Base-by-base conservation (phyloP, 1,284 basidiomycete species). In the Neonothopanus nambi region DNA sequence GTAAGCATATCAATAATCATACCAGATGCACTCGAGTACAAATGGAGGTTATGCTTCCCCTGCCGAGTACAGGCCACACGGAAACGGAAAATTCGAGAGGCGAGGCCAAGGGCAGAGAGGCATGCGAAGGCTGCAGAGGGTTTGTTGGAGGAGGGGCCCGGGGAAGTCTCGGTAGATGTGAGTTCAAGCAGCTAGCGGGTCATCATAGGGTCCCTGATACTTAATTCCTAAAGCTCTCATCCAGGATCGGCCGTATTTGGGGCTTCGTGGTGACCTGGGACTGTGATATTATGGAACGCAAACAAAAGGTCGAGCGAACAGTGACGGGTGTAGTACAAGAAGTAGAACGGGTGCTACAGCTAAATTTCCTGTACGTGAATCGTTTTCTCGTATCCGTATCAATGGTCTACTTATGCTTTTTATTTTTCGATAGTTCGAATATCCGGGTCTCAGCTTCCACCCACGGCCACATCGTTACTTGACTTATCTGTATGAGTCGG, bases 291-390 rank as follows among this genome's bases (percentile, higher is more conserved):
- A 24, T 64, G n/a, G 54, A 47, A 30, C 63, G 68, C 51, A 64
- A 61, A 51, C 58, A 63, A 30, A 64, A 65, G 21, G 57, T 71
- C 6, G 64, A 70, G 47, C 48, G 59, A 6, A 59, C 63, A 37
- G 70, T 72, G 24, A 56, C 68, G n/a, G n/a, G n/a, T 23, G 60
- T 77, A 40, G 71, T 73, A 59, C 61, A 62, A n/a, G 68, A 72
- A 26, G 57, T 80, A n/a, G n/a, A n/a, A n/a, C n/a, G n/a, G n/a
- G n/a, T n/a, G n/a, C n/a, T n/a, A n/a, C n/a, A n/a, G n/a, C 21
- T 69, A 70, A 52, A n/a, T n/a, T n/a, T n/a, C n/a, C n/a, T n/a
- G 81, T 80, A 52, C 57, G 75, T 64, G 8, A 8, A 17, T 23
- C 13, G 13, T 24, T 40, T 40, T 45, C 41, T 12, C n/a, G n/a